Conservation (phyloP, 2,329 filamentous ascomycete genomes). For the Dactylellina leptospora region DNA sequence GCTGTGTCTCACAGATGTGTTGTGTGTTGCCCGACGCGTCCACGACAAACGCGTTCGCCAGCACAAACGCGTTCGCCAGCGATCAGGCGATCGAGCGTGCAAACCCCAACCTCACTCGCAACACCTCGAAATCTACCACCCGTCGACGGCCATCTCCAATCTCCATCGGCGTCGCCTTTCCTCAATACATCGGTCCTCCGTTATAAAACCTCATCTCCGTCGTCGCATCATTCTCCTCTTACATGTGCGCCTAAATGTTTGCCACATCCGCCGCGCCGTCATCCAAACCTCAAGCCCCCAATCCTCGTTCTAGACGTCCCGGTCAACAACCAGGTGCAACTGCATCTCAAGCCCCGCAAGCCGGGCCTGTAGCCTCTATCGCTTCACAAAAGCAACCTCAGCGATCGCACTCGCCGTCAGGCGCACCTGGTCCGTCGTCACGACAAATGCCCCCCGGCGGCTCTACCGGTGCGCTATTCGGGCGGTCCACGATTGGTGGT, state of each 20-base stretch:
- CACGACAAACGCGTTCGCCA: constrained; percentile 32
- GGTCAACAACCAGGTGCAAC: constrained; percentile 55
- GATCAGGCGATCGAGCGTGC: constrained; percentile 12
- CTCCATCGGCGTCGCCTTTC: neutral
- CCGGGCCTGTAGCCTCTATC: constrained; percentile 44
- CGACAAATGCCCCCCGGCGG: constrained; percentile 41
- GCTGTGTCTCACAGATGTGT: neutral
- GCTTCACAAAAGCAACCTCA: constrained; percentile 50
- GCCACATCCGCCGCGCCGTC: constrained; percentile 57
- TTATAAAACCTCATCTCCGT: too few species aligned
- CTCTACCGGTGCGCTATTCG: constrained; percentile 49
- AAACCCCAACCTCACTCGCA: constrained; percentile 25
- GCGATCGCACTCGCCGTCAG: constrained; percentile 54
- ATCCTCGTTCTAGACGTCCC: constrained; percentile 58
- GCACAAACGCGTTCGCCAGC: constrained; percentile 38
- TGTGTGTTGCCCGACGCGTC: constrained; percentile 38
- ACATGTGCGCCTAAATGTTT: constrained; percentile 52
- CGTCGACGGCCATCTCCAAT: neutral
- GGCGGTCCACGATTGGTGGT: constrained; percentile 54
- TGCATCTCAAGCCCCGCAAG: constrained; percentile 41
- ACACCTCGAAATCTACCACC: constrained; percentile 1
- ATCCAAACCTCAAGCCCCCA: constrained; percentile 63
- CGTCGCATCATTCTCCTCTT: neutral
- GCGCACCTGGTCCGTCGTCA: constrained; percentile 48
- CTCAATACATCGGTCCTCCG: neutral